phyloP scores from a whole-genome alignment of 441 rosid species.

The Francoa sonchifolia region DNA sequence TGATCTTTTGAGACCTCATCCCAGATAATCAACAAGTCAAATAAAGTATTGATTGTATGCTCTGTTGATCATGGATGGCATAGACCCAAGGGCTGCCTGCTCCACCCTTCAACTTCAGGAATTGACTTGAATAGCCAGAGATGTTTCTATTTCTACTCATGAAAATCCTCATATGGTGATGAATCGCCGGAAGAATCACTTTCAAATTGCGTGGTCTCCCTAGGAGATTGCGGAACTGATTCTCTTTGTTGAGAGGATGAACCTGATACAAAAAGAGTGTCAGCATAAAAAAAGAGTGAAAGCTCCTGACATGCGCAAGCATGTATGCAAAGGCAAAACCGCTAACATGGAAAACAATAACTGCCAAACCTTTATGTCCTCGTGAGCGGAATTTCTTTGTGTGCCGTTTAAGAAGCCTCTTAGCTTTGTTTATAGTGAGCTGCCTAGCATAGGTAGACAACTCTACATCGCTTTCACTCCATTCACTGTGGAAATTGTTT shows the following conservation, averaged over 20 bases:
- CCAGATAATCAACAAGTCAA: not conserved
- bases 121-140: not conserved
- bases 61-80: not conserved
- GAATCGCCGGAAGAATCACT: slow-evolving; percentile 75
- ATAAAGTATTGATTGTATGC: not conserved
- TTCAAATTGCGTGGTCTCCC: slow-evolving; percentile 52
- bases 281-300: slow-evolving; percentile 1
- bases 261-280: slow-evolving; percentile 32
- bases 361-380: too few relatives aligned
- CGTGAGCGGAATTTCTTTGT: slow-evolving; percentile 78
- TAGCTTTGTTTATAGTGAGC: slow-evolving; percentile 86
- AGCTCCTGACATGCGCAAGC: not conserved
- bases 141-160: slow-evolving; percentile 23
- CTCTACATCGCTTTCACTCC: slow-evolving; percentile 93
- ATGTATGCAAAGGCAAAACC: not conserved
- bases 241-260: slow-evolving; percentile 65
- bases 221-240: slow-evolving; percentile 67
- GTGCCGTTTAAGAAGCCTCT: slow-evolving; percentile 75
- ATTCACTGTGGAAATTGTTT: slow-evolving; percentile 74
- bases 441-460: slow-evolving; percentile 85
- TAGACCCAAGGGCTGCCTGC: not conserved
- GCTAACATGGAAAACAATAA: not conserved
- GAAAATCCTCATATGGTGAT: slow-evolving; percentile 77
- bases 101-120: not conserved
- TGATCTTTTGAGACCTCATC: too few relatives aligned